Evolutionary conservation across 768 basidiomycete genomes (phyloP).

Genomic region (Tylopilus sp.): DNA sequence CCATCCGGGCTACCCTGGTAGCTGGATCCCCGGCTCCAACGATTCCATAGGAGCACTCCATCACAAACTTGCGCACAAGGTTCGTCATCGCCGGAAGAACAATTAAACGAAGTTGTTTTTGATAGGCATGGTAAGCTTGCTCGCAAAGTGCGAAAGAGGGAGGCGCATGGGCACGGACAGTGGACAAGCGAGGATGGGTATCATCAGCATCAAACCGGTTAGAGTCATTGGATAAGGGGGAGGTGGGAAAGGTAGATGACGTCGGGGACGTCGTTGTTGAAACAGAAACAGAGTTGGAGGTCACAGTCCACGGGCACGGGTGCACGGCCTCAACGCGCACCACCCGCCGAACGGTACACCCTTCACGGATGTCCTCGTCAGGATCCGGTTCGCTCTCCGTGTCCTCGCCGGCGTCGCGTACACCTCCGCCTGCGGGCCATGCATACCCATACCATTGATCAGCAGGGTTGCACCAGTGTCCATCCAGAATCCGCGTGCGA

Average conservation of each 20-base stretch:
- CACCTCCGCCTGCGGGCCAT: conserved; percentile 37
- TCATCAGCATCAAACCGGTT: conserved; percentile 13
- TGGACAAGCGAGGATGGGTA: conserved; percentile 48
- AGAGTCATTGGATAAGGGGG: conserved; percentile 9
- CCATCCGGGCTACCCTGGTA: conserved; percentile 51
- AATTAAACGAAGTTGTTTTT: conserved; percentile 56
- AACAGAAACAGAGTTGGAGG: conserved; percentile 9
- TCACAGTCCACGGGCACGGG: conserved; percentile 62
- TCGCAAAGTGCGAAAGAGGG: conserved; percentile 66
- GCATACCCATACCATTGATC: conserved; percentile 60
- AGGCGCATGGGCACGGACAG: conserved; percentile 49
- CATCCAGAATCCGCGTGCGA: conserved; percentile 65
- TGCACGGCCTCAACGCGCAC: conserved; percentile 31
- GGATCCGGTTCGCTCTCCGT: conserved; percentile 29
- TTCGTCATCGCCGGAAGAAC: conserved; percentile 66
- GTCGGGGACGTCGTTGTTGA: conserved; percentile 12
- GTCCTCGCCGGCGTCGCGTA: conserved; percentile 24
- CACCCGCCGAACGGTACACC: conserved; percentile 17
- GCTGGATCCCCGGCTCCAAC: conserved; percentile 48
- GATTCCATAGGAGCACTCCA: conserved; percentile 52
- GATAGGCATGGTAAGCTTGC: conserved; percentile 54
- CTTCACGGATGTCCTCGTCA: conserved; percentile 18
- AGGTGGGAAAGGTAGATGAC: conserved; percentile 24
- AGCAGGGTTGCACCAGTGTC: conserved; percentile 71
- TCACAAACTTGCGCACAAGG: conserved; percentile 60